These are phyloP conservation scores for Gryganskiella cystojenkinii DNA, from an alignment of 192 early-diverging fungal species.

Conservation along the genomic window DNA sequence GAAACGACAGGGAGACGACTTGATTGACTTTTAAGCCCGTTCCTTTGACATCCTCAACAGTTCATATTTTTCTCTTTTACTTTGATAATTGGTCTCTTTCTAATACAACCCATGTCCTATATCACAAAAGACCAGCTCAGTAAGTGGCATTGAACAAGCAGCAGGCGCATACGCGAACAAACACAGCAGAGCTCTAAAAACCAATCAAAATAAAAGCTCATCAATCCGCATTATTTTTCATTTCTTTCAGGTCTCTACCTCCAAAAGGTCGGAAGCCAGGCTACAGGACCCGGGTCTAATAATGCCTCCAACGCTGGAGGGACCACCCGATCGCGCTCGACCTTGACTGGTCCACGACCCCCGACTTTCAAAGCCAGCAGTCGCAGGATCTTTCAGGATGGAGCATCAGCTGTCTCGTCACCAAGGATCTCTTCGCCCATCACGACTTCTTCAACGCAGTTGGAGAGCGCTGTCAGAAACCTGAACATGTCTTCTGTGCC, in stretches of 20 bases:
- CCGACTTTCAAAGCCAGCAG: slow-evolving; percentile 40
- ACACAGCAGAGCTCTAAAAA: neutral
- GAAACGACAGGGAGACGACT: neutral
- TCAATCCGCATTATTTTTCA: neutral
- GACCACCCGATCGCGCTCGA: slow-evolving; percentile 35
- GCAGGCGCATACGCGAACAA: neutral
- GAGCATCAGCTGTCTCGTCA: neutral
- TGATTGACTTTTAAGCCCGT: neutral
- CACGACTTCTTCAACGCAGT: slow-evolving; percentile 3
- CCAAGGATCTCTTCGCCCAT: slow-evolving; percentile 1
- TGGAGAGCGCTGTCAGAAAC: slow-evolving; percentile 33
- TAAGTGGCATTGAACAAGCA: neutral
- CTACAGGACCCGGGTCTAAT: slow-evolving; percentile 4
- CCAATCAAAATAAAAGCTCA: neutral
- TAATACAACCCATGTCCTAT: slow-evolving; percentile 21
- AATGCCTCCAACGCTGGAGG: slow-evolving; percentile 5
- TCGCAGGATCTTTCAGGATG: slow-evolving; percentile 43
- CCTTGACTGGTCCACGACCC: slow-evolving; percentile 37
- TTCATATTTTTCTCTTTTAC: too few species aligned
- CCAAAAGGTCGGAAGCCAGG: slow-evolving; percentile 33
- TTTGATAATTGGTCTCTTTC: too few species aligned
- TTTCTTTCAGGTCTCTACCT: slow-evolving; percentile 34
- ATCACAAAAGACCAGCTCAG: slow-evolving; percentile 44
- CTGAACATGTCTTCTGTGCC: slow-evolving; percentile 23
- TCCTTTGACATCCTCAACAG: neutral